Percentiles rank a stretch among this genome's conserved stretches.
These are phyloP conservation scores for Fistulifera solaris DNA, from an alignment of 108 stramenopile species.

Conservation along the genomic window DNA sequence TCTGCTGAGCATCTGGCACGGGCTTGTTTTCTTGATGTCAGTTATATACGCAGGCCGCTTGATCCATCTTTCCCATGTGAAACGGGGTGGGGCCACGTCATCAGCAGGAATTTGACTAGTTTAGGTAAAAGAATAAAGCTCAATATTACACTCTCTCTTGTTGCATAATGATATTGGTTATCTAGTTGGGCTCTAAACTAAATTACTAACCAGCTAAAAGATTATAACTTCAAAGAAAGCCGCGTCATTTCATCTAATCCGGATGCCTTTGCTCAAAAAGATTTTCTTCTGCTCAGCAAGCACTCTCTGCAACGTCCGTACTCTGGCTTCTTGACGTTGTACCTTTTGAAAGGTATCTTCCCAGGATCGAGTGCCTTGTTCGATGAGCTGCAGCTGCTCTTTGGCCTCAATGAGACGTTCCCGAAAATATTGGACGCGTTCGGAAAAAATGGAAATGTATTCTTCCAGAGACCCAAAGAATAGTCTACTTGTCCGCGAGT, in stretches of 20 bases:
- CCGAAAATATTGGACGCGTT: slow-evolving; percentile 33
- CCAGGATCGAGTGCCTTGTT: background rate
- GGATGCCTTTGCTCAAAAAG: slow-evolving; percentile 8
- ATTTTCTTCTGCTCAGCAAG: slow-evolving; percentile 33
- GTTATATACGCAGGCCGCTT: slow-evolving; percentile 45
- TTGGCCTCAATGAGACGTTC: slow-evolving; percentile 43
- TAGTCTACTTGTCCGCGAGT: slow-evolving; percentile 7
- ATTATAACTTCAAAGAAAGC: no score
- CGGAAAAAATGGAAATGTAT: slow-evolving; percentile 47
- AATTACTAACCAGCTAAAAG: no score
- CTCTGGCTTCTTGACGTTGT: slow-evolving; percentile 23
- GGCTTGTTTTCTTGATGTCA: slow-evolving; percentile 42
- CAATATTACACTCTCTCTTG: no score
- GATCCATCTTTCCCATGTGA: slow-evolving; percentile 49
- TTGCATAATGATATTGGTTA: no score
- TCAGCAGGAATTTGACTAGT: no score
- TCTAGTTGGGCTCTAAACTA: no score
- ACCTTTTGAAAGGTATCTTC: slow-evolving; percentile 26
- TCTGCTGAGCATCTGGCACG: background rate
- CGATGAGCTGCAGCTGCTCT: slow-evolving; percentile 8
- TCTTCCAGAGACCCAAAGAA: slow-evolving; percentile 38
- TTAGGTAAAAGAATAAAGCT: no score
- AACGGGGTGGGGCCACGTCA: background rate
- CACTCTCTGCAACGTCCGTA: slow-evolving; percentile 17
- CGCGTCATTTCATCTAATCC: no score